A percentile compares a stretch with the other conserved stretches of the same genome.
phyloP scores from a whole-genome alignment of 208 protist genomes.

The Trichomonas tenax region DNA sequence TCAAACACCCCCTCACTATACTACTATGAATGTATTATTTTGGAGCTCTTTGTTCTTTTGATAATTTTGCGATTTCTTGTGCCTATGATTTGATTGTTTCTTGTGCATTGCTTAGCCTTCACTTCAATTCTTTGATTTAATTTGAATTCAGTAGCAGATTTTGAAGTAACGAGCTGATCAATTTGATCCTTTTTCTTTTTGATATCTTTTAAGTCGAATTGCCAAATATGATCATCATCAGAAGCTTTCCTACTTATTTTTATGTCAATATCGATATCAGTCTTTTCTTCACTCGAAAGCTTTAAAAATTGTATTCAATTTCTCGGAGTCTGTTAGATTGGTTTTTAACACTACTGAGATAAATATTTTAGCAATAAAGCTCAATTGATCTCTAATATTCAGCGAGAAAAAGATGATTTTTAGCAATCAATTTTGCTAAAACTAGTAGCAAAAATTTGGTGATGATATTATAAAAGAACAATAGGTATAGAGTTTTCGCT shows the following conservation, averaged over 20 bases:
- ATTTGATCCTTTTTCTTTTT: background rate
- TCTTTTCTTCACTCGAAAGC: background rate
- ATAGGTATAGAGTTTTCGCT: too few relatives aligned
- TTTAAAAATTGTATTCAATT: too few relatives aligned
- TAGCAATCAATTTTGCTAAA: too few relatives aligned
- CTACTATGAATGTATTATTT: background rate
- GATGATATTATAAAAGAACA: too few relatives aligned
- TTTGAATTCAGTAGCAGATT: background rate
- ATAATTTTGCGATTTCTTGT: background rate
- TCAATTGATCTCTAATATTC: too few relatives aligned
- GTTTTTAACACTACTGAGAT: too few relatives aligned
- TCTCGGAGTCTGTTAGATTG: too few relatives aligned
- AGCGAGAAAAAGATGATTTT: too few relatives aligned
- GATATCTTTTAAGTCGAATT: background rate
- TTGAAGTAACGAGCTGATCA: background rate
- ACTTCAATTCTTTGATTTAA: background rate
- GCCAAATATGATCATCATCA: background rate
- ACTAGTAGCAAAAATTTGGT: too few relatives aligned
- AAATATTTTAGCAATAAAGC: too few relatives aligned
- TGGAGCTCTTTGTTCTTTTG: background rate
- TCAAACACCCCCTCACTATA: too few relatives aligned
- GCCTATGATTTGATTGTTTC: background rate
- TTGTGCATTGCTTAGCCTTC: background rate
- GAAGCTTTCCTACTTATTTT: background rate
- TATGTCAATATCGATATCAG: background rate